Percentiles rank a stretch among this genome's conserved stretches.
Evolutionary conservation across 2,329 filamentous ascomycete genomes (phyloP).

Genomic region (Colletotrichum ledebouriae): DNA sequence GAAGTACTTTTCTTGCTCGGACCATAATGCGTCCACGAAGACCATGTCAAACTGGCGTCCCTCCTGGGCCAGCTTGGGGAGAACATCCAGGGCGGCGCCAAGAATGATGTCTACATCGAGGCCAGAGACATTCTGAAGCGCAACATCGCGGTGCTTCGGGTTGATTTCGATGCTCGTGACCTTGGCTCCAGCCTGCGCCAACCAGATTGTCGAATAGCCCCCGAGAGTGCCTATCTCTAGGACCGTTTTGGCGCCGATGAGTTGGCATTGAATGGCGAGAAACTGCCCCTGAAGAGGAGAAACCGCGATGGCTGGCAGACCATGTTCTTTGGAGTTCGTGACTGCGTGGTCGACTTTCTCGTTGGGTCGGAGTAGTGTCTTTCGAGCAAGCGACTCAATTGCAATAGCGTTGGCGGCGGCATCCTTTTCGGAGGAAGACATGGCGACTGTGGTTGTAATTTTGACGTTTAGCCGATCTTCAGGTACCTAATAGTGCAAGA

Average conservation of each 20-base stretch:
- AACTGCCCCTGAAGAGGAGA: slow-evolving; percentile 53
- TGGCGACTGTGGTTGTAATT: not conserved
- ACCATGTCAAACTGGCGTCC: slow-evolving; percentile 62
- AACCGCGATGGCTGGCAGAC: slow-evolving; percentile 55
- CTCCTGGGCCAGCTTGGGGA: slow-evolving; percentile 55
- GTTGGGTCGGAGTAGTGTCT: slow-evolving; percentile 19
- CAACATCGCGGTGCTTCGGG: slow-evolving; percentile 59
- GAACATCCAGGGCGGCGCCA: slow-evolving; percentile 58
- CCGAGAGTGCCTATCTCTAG: slow-evolving; percentile 70
- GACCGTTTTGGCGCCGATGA: slow-evolving; percentile 53
- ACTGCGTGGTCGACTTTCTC: slow-evolving; percentile 48
- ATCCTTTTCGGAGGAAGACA: not conserved
- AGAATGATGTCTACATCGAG: slow-evolving; percentile 60
- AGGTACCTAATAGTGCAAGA: too few species aligned
- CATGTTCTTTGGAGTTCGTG: slow-evolving; percentile 49
- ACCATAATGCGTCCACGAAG: slow-evolving; percentile 67
- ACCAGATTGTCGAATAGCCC: slow-evolving; percentile 66
- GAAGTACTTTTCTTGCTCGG: slow-evolving; percentile 64
- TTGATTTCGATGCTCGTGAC: slow-evolving; percentile 67
- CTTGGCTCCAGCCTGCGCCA: slow-evolving; percentile 57
- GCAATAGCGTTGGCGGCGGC: not conserved
- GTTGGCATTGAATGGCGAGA: slow-evolving; percentile 54
- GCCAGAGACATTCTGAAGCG: slow-evolving; percentile 59
- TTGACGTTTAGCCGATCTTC: not conserved
- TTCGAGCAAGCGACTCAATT: slow-evolving; percentile 6